These are phyloP conservation scores for Penicillium palitans DNA, from an alignment of 2,329 filamentous ascomycete genomes.

Conservation along the genomic window DNA sequence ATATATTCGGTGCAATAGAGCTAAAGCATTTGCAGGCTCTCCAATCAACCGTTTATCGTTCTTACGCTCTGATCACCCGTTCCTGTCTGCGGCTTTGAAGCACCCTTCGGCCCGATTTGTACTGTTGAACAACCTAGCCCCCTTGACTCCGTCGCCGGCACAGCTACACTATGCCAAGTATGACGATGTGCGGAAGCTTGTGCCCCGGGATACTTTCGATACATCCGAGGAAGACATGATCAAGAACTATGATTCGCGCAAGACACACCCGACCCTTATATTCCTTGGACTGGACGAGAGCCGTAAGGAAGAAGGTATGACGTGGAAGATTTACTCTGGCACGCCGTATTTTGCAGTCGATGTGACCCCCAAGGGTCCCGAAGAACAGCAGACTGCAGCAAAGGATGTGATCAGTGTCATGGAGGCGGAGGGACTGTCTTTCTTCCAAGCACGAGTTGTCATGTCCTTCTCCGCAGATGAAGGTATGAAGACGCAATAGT, in stretches of 20 bases:
- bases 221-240: constrained; percentile 71
- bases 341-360: constrained; percentile 88
- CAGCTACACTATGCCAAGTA: constrained; percentile 68
- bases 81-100: constrained; percentile 50
- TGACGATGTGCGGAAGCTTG: constrained; percentile 67
- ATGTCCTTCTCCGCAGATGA: constrained; percentile 62
- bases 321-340: constrained; percentile 66
- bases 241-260: constrained; percentile 69
- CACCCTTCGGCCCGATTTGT: constrained; percentile 63
- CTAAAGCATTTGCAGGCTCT: constrained; percentile 39
- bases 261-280: constrained; percentile 68
- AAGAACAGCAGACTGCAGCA: constrained; percentile 58
- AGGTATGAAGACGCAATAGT: constrained; percentile 48
- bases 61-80: constrained; percentile 49
- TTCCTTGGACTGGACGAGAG: constrained; percentile 82
- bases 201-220: constrained; percentile 70
- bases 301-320: constrained; percentile 43
- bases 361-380: constrained; percentile 69
- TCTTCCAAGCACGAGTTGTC: constrained; percentile 66
- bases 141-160: constrained; percentile 63
- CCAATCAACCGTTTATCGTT: constrained; percentile 54
- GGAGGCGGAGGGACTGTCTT: constrained; percentile 62
- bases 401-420: constrained; percentile 60
- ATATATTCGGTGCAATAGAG: neutral
- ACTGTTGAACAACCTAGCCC: constrained; percentile 74